phyloP scores from a whole-genome alignment of 371 early-diverging fungal genomes.

The Blastocladiella emersonii region DNA sequence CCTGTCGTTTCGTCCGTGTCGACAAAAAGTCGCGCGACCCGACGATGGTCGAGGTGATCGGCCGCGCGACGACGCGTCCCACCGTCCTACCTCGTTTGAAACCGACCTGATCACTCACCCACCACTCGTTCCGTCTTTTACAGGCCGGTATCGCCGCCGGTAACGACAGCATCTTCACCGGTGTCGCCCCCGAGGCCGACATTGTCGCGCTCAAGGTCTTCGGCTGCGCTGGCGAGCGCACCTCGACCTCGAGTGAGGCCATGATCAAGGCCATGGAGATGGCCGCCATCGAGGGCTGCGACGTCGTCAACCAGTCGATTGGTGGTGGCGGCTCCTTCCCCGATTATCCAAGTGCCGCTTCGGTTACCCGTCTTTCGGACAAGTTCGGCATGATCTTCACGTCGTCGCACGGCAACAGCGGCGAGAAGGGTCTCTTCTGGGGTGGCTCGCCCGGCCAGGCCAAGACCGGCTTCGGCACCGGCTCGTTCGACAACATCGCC shows the following conservation, averaged over 20 bases:
- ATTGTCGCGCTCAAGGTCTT: background rate
- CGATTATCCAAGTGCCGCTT: background rate
- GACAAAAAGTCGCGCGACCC: too few species aligned
- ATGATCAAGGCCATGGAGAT: slow-evolving; percentile 2
- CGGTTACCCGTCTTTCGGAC: background rate
- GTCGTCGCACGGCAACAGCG: slow-evolving; percentile 1
- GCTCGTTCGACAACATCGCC: background rate
- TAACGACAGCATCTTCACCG: slow-evolving; percentile 14
- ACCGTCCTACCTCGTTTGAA: too few species aligned
- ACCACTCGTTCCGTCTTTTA: too few species aligned
- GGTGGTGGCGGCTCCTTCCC: background rate
- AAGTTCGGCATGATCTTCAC: background rate
- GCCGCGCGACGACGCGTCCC: too few species aligned
- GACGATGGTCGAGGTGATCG: too few species aligned
- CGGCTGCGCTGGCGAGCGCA: background rate
- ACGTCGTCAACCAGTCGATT: background rate
- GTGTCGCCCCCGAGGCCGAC: slow-evolving; percentile 21
- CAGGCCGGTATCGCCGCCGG: slow-evolving; percentile 23
- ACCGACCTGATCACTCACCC: too few species aligned
- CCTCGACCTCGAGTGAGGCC: background rate
- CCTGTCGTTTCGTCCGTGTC: too few species aligned
- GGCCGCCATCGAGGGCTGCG: background rate
- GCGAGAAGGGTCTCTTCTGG: background rate
- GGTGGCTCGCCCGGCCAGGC: background rate
- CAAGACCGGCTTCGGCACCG: background rate